Evolutionary conservation across 1,284 basidiomycete genomes (phyloP), one percentile per base, ranked within the genome.

Genomic region (Papiliotrema nemorosa): DNA sequence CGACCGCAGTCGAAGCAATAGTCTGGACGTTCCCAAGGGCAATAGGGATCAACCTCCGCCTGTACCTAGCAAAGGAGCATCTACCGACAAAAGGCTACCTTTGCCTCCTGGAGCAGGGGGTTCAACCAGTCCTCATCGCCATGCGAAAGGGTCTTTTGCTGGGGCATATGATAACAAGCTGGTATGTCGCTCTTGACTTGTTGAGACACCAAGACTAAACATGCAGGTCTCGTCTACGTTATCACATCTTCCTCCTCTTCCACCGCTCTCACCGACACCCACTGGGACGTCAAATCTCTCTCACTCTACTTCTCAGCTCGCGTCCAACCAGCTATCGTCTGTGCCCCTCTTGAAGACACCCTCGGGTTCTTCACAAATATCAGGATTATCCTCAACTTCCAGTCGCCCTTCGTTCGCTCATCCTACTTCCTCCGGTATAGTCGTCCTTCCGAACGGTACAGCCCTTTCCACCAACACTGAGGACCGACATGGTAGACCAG

Each of bases 141-240:
- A 38, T 49, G 55, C 50, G n/a, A 26, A 42, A 36, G 64, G 57
- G 12, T 54, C 54, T 4, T 64, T 55, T 53, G 66, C 64, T 9
- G 68, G 69, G 5, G 62, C 61, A 14, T 73, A 73, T 47, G 68
- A 73, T 49, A 71, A 71, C 53, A 69, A 69, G 52, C 58, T 73
- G 14, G 70, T 71, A 49, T 49, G 65, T 60, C 37, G 26, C 36
- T 35, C 14, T 40, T 21, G 10, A 27, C 4, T 18, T 52, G 2
- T 31, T 35, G 29, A 45, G 21, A 5, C 25, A 31, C 49, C 40
- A 18, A 42, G n/a, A 26, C 16, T 12, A 3, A 18, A 21, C 33
- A 12, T 39, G 10, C 58, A 72, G 70, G 69, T 73, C 10, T 68
- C 70, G 1, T 69, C 69, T 2, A 70, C 70, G 4, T 50, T 73